These are phyloP conservation scores for Aphanomyces astaci DNA, from an alignment of 352 stramenopile species.

Conservation along the genomic window DNA sequence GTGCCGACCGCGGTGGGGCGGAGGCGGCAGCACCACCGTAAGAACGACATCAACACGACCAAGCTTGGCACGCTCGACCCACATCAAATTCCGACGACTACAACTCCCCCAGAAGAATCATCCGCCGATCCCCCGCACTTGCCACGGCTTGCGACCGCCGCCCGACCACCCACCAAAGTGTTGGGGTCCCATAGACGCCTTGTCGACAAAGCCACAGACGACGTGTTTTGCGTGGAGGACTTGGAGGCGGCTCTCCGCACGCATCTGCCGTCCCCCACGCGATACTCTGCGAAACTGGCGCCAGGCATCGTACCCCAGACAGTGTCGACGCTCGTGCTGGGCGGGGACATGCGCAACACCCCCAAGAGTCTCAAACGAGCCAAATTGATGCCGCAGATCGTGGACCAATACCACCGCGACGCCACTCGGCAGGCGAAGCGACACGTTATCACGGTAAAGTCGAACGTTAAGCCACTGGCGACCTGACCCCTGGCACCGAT, in stretches of 20 bases:
- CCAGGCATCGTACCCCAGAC: constrained; percentile 5
- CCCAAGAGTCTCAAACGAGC: constrained; percentile 13
- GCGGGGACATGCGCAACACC: constrained; percentile 18
- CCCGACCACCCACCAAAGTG: neutral
- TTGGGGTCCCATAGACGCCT: neutral
- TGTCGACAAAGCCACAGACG: neutral
- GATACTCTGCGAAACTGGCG: constrained; percentile 14
- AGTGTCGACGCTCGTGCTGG: constrained; percentile 3
- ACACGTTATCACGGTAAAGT: constrained; percentile 1
- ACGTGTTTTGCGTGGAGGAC: neutral
- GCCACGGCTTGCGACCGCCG: neutral
- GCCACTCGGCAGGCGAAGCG: constrained; percentile 2
- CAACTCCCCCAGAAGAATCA: neutral
- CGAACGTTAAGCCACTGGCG: neutral
- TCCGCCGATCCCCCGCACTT: neutral
- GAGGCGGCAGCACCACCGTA: neutral
- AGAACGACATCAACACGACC: neutral
- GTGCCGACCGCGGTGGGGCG: neutral
- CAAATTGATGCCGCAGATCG: constrained; percentile 1
- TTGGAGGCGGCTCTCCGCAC: neutral
- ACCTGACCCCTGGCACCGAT: neutral
- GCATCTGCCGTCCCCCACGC: constrained; percentile 8
- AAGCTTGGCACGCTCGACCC: constrained; percentile 2
- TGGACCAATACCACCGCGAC: constrained; percentile 5
- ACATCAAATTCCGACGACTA: neutral